A percentile compares a stretch with the other conserved stretches of the same genome.
Conservation (phyloP, 179 eudicot species). For the Silene vulgaris region DNA sequence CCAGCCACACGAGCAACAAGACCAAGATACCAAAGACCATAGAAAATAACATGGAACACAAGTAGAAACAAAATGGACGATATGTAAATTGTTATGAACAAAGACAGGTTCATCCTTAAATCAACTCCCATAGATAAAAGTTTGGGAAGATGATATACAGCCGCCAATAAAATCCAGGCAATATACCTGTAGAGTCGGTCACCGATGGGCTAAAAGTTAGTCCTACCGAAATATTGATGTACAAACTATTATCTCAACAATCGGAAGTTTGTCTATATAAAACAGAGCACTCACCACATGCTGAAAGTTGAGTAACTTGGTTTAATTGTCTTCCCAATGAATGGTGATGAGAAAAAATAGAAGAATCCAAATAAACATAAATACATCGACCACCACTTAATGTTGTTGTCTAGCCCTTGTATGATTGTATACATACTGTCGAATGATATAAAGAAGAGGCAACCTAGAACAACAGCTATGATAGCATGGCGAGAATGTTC, state of each 20-base stretch:
- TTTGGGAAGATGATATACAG: conserved; percentile 96
- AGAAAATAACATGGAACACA: conserved; percentile 79
- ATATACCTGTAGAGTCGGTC: conserved; percentile 62
- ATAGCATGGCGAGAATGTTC: conserved; percentile 96
- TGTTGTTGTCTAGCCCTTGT: conserved; percentile 80
- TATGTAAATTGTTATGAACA: conserved; percentile 75
- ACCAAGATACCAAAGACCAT: conserved; percentile 94
- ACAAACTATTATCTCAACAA: conserved; percentile 1
- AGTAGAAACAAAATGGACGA: conserved; percentile 86
- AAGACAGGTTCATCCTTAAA: conserved; percentile 95
- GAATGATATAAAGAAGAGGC: conserved; percentile 93
- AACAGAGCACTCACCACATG: conserved; percentile 58
- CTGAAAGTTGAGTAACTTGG: conserved; percentile 99
- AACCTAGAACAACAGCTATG: conserved; percentile 80
- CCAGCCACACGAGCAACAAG: conserved; percentile 98
- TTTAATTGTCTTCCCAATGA: conserved; percentile 85
- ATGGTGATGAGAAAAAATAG: conserved; percentile 98
- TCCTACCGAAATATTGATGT: not conserved
- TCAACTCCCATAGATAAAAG: conserved; percentile 99
- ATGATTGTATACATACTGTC: conserved; percentile 88
- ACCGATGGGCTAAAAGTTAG: conserved; percentile 10
- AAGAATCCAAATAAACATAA: conserved; percentile 86
- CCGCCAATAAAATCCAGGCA: conserved; percentile 90
- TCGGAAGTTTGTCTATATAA: not conserved
- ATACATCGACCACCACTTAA: conserved; percentile 99